Evolutionary conservation across 345 rosid species (phyloP).

Genomic region (Microcos paniculata): DNA sequence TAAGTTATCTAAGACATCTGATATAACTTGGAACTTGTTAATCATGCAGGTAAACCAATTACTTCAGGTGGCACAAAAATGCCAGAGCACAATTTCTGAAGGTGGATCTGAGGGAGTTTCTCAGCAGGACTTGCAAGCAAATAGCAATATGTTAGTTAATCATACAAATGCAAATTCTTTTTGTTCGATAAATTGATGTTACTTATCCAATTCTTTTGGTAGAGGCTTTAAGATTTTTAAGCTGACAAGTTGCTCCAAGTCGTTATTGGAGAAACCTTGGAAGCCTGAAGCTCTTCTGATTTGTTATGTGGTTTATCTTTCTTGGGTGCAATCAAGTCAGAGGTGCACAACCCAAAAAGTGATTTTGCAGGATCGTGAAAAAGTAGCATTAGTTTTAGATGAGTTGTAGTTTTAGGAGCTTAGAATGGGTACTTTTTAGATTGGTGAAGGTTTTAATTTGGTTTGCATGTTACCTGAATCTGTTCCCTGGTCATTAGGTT

Average conservation of each 20-base stretch:
- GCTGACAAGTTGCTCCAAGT: neutral
- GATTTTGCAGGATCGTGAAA: neutral
- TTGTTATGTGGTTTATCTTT: neutral
- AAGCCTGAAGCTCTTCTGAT: neutral
- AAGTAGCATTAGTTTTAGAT: neutral
- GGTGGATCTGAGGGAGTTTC: conserved; percentile 89
- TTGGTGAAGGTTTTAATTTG: neutral
- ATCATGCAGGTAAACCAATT: conserved; percentile 78
- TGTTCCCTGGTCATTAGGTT: neutral
- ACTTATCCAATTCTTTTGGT: neutral
- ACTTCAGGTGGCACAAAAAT: conserved; percentile 92
- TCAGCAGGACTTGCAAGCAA: conserved; percentile 87
- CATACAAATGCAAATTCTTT: neutral
- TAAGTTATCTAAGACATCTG: neutral
- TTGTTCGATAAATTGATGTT: neutral
- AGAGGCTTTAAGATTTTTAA: neutral
- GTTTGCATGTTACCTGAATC: neutral
- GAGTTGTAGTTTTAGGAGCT: neutral
- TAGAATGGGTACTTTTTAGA: neutral
- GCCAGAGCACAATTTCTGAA: conserved; percentile 90
- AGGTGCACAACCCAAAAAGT: neutral
- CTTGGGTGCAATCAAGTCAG: neutral
- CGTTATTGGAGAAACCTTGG: neutral
- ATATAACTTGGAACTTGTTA: neutral
- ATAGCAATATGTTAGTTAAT: conserved; percentile 79